Evolutionary conservation across 768 basidiomycete species (phyloP).

Genomic region (Strobilomyces confusus): DNA sequence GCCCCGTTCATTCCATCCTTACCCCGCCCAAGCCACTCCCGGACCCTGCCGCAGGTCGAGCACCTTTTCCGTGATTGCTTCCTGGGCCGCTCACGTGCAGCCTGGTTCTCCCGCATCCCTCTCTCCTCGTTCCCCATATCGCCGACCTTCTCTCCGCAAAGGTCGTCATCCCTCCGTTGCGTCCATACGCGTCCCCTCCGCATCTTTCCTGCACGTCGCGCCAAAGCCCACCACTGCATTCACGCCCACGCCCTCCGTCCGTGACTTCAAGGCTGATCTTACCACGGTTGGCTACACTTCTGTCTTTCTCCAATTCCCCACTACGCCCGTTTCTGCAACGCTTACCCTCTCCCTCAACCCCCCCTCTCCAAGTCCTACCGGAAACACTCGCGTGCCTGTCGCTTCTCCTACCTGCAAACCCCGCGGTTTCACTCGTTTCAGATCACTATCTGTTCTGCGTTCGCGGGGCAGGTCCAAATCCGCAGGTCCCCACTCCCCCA

Average conservation of each 20-base stretch:
- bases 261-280: conserved; percentile 51
- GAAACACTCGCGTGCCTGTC: conserved; percentile 17
- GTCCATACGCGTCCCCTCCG: conserved; percentile 38
- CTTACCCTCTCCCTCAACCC: conserved; percentile 10
- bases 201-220: conserved; percentile 43
- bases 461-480: conserved; percentile 38
- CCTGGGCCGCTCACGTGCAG: conserved; percentile 65
- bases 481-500: conserved; percentile 24
- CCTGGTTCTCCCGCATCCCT: conserved; percentile 59
- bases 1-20: neutral
- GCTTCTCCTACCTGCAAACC: conserved; percentile 15
- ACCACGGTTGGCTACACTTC: conserved; percentile 62
- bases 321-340: conserved; percentile 37
- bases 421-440: conserved; percentile 41
- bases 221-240: conserved; percentile 38
- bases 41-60: conserved; percentile 35
- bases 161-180: conserved; percentile 35
- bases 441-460: conserved; percentile 49
- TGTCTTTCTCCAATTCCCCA: conserved; percentile 57
- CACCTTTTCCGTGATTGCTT: conserved; percentile 46
- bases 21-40: conserved; percentile 16
- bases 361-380: neutral
- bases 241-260: conserved; percentile 38
- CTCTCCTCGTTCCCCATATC: conserved; percentile 39
- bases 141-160: conserved; percentile 31